Evolutionary conservation across 768 basidiomycete genomes (phyloP).

Genomic region (Tricholoma terreum): DNA sequence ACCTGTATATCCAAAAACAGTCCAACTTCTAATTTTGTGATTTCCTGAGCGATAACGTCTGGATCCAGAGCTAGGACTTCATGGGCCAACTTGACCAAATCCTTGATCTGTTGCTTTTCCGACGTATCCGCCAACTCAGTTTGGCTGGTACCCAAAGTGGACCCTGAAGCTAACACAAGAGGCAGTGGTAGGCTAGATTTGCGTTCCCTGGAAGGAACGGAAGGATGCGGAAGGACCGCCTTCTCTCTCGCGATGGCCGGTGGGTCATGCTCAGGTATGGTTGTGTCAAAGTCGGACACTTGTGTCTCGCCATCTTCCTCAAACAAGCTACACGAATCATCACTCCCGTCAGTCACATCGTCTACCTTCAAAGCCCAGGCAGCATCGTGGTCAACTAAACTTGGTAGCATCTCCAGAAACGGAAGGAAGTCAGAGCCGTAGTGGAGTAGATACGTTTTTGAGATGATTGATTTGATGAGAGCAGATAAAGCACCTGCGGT

Average conservation of each 20-base stretch:
- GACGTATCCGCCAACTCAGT: slow-evolving; percentile 37
- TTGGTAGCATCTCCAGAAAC: slow-evolving; percentile 67
- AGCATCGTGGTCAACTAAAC: slow-evolving; percentile 62
- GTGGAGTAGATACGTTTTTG: slow-evolving; percentile 78
- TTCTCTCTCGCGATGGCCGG: slow-evolving; percentile 24
- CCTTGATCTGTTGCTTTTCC: slow-evolving; percentile 59
- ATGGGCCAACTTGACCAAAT: slow-evolving; percentile 55
- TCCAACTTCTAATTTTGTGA: slow-evolving; percentile 69
- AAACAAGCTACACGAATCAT: slow-evolving; percentile 52
- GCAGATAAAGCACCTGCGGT: slow-evolving; percentile 71
- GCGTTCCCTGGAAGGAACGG: slow-evolving; percentile 48
- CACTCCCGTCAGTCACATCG: slow-evolving; percentile 54
- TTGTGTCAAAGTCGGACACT: slow-evolving; percentile 2
- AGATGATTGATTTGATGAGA: slow-evolving; percentile 73
- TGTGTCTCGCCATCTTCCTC: slow-evolving; percentile 54
- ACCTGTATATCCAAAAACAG: slow-evolving; percentile 80
- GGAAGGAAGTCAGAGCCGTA: slow-evolving; percentile 83
- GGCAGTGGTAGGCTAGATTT: slow-evolving; percentile 67
- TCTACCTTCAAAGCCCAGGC: slow-evolving; percentile 74
- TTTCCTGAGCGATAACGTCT: slow-evolving; percentile 77
- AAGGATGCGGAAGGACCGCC: slow-evolving; percentile 12
- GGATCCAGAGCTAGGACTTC: slow-evolving; percentile 57
- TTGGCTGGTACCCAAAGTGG: slow-evolving; percentile 23
- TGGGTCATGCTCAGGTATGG: slow-evolving; percentile 9
- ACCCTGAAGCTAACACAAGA: slow-evolving; percentile 33